Evolutionary conservation across 208 protist species (phyloP).

Genomic region (Wallacemonas sp.): DNA sequence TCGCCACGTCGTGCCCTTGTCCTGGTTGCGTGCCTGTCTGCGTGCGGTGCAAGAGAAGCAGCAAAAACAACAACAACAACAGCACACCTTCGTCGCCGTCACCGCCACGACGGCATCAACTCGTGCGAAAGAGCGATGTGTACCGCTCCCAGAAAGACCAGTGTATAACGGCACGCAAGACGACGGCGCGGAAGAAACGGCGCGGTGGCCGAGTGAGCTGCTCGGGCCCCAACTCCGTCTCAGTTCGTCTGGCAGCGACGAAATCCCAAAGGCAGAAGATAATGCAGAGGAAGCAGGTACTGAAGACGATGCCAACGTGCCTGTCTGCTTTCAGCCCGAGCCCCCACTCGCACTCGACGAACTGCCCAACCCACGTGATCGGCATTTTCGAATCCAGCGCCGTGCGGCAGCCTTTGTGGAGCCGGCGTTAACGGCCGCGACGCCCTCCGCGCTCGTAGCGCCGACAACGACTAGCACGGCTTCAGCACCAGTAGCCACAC

Average conservation of each 20-base stretch:
- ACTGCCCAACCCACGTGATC: slow-evolving; percentile 22
- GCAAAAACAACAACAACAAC: no score
- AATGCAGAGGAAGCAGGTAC: background rate
- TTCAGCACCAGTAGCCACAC: background rate
- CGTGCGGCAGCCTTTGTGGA: background rate
- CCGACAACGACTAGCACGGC: background rate
- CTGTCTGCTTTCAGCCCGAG: slow-evolving; percentile 15
- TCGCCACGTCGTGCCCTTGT: slow-evolving; percentile 28
- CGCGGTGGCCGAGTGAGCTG: slow-evolving; percentile 1
- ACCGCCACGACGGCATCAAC: no score
- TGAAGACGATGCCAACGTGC: background rate
- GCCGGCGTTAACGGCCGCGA: background rate
- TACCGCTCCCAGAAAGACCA: background rate
- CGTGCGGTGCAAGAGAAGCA: background rate
- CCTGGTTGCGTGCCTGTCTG: slow-evolving; percentile 33
- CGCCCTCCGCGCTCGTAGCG: background rate
- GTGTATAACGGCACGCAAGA: background rate
- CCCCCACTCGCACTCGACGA: slow-evolving; percentile 24
- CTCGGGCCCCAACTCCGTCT: background rate
- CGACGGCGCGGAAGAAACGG: slow-evolving; percentile 1
- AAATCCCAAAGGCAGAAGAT: no score
- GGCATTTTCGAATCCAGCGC: slow-evolving; percentile 27
- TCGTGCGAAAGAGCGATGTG: background rate
- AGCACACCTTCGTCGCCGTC: no score
- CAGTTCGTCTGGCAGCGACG: no score